A percentile compares a stretch with the other conserved stretches of the same genome.
phyloP scores from a whole-genome alignment of 495 filamentous ascomycete genomes.

The Chaetomium tenue region DNA sequence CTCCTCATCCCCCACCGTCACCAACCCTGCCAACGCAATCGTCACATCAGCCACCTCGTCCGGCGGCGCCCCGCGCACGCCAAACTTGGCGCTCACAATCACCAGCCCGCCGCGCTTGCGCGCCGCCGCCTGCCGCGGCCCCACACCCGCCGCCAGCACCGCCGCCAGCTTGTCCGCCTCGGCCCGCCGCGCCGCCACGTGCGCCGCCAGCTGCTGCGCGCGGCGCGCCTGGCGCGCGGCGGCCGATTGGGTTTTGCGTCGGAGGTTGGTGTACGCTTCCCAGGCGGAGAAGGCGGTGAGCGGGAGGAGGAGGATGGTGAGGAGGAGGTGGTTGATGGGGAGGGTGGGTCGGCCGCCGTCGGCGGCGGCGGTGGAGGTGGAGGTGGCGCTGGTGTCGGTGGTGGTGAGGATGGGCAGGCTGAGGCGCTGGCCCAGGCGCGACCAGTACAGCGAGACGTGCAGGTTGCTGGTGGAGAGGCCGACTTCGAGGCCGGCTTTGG shows the following conservation, averaged over 20 bases:
- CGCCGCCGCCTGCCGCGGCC: constrained; percentile 47
- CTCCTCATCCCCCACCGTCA: constrained; percentile 3
- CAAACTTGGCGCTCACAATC: constrained; percentile 37
- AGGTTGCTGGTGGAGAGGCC: constrained; percentile 32
- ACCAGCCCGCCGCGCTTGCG: constrained; percentile 34
- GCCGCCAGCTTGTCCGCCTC: constrained; percentile 55
- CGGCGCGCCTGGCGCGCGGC: background rate
- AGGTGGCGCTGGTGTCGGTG: constrained; percentile 13
- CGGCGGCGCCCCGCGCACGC: constrained; percentile 30
- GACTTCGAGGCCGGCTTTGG: constrained; percentile 32
- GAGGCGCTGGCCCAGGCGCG: constrained; percentile 40
- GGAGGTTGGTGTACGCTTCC: constrained; percentile 48
- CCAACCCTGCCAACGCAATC: constrained; percentile 35
- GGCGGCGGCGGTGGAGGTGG: background rate
- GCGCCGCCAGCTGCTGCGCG: constrained; percentile 34
- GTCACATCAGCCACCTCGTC: constrained; percentile 40
- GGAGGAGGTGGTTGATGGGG: constrained; percentile 22
- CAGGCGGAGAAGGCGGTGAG: constrained; percentile 51
- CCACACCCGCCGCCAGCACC: constrained; percentile 53
- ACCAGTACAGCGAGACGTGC: constrained; percentile 38
- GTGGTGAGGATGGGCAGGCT: constrained; percentile 34
- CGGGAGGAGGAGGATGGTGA: constrained; percentile 46
- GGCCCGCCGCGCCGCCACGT: constrained; percentile 44
- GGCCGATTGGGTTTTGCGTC: background rate
- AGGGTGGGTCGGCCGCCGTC: background rate